Percentiles rank a stretch among this genome's conserved stretches.
These are phyloP conservation scores for Neurospora sp. DNA, from an alignment of 495 filamentous ascomycete genomes.

Conservation along the genomic window DNA sequence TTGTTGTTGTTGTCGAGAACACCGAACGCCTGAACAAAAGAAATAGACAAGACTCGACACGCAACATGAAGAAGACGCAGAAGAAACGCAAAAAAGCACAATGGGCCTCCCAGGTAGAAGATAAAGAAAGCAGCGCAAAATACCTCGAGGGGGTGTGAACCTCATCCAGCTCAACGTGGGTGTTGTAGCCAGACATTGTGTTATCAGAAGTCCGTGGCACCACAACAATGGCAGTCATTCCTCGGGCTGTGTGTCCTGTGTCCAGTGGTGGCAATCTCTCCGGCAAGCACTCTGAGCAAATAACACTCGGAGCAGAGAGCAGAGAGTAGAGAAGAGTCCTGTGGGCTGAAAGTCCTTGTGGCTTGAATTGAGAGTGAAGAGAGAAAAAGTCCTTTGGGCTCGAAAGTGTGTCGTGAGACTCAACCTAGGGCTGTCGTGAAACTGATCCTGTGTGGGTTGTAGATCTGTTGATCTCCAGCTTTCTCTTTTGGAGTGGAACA, in stretches of 20 bases:
- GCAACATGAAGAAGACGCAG: slow-evolving; percentile 14
- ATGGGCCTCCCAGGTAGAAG: slow-evolving; percentile 22
- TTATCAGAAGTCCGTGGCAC: slow-evolving; percentile 25
- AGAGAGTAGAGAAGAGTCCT: slow-evolving; percentile 10
- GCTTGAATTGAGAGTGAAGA: not conserved
- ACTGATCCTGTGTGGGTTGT: slow-evolving; percentile 2
- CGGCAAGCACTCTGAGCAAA: slow-evolving; percentile 3
- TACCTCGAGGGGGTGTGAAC: slow-evolving; percentile 45
- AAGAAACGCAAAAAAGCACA: slow-evolving; percentile 14
- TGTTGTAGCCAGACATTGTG: slow-evolving; percentile 38
- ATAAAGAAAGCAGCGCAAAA: slow-evolving; percentile 27
- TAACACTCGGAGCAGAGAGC: slow-evolving; percentile 11
- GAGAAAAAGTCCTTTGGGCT: not conserved
- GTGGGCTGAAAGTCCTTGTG: slow-evolving; percentile 6
- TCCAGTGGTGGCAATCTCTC: slow-evolving; percentile 5
- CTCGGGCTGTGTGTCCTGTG: slow-evolving; percentile 1
- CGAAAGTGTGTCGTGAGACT: not conserved
- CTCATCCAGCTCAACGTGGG: slow-evolving; percentile 38
- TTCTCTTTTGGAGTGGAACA: not conserved
- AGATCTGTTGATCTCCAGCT: not conserved
- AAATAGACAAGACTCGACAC: slow-evolving; percentile 16
- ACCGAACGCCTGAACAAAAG: not conserved
- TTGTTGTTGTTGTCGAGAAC: not conserved
- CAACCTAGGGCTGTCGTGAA: slow-evolving; percentile 3
- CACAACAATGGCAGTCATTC: slow-evolving; percentile 37